Conservation (phyloP, 1,284 basidiomycete genomes). For the Omphalotus olearius region DNA sequence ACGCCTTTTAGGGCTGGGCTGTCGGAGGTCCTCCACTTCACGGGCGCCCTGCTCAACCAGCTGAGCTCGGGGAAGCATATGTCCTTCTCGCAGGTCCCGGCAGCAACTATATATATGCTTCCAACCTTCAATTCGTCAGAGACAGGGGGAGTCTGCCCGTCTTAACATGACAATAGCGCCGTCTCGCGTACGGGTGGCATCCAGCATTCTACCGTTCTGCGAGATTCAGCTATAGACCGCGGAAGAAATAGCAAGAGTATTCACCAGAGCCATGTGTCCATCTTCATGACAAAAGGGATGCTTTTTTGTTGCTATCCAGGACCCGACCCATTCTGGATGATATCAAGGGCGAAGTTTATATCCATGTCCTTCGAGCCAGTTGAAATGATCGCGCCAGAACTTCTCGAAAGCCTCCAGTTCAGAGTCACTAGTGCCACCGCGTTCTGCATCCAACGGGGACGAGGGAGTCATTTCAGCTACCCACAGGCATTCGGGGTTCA, state of each 20-base stretch:
- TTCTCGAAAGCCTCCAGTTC: constrained; percentile 1
- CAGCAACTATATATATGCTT: constrained; percentile 27
- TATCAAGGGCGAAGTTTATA: constrained; percentile 33
- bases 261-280: constrained; percentile 4
- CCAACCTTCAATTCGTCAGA: constrained; percentile 18
- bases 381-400: constrained; percentile 27
- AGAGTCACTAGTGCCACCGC: too few species aligned
- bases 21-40: constrained; percentile 40
- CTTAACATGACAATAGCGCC: constrained; percentile 27
- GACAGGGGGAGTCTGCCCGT: constrained; percentile 15
- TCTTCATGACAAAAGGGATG: constrained; percentile 19
- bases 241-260: background rate
- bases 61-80: constrained; percentile 50
- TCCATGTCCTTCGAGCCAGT: constrained; percentile 26
- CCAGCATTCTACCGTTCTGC: constrained; percentile 17
- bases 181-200: constrained; percentile 28
- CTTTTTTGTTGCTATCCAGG: constrained; percentile 25
- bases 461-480: too few species aligned
- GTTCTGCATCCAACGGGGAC: too few species aligned
- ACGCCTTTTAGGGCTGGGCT: constrained; percentile 26
- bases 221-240: too few species aligned
- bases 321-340: constrained; percentile 30
- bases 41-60: constrained; percentile 50
- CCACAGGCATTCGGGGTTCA: too few species aligned
- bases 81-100: constrained; percentile 40